A percentile compares a stretch with the other conserved stretches of the same genome.
phyloP scores from a whole-genome alignment of 192 early-diverging fungal genomes.

The Gamsiella multidivaricata region DNA sequence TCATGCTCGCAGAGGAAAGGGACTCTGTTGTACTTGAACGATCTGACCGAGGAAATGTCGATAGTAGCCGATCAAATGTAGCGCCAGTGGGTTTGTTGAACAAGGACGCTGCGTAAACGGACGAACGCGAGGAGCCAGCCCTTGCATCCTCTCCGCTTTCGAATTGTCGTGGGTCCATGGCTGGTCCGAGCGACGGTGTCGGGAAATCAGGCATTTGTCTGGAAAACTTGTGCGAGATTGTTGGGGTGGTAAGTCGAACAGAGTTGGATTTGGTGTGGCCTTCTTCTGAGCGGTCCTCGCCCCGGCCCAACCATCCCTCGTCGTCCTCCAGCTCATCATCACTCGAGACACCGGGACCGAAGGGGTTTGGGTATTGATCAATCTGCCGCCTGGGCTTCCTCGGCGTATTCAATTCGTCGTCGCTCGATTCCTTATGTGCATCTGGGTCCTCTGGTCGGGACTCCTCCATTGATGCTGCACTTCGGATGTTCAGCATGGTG shows the following conservation, averaged over 20 bases:
- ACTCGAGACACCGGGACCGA: slow-evolving; percentile 12
- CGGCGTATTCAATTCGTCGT: slow-evolving; percentile 7
- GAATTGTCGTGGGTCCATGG: slow-evolving; percentile 50
- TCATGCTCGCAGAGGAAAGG: not conserved
- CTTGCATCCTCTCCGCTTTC: not conserved
- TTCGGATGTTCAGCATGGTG: slow-evolving; percentile 43
- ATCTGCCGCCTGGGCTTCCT: slow-evolving; percentile 34
- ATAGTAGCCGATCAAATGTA: slow-evolving; percentile 5
- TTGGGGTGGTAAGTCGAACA: slow-evolving; percentile 31
- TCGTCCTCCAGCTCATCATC: slow-evolving; percentile 34
- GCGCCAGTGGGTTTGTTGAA: slow-evolving; percentile 24
- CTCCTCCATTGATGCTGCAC: slow-evolving; percentile 11
- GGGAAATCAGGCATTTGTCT: not conserved
- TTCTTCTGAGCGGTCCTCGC: slow-evolving; percentile 21
- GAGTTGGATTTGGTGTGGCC: slow-evolving; percentile 43
- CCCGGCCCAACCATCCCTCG: slow-evolving; percentile 41
- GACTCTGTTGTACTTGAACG: too few relatives aligned
- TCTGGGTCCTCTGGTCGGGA: slow-evolving; percentile 1
- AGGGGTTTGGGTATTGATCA: slow-evolving; percentile 36
- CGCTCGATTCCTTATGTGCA: not conserved
- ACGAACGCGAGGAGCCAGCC: not conserved
- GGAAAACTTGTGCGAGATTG: not conserved
- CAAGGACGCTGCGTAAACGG: slow-evolving; percentile 2
- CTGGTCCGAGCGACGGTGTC: slow-evolving; percentile 24
- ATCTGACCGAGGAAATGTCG: not conserved